These are phyloP conservation scores for Potentilla sterilis DNA, from an alignment of 306 rosid species.

Conservation along the genomic window DNA sequence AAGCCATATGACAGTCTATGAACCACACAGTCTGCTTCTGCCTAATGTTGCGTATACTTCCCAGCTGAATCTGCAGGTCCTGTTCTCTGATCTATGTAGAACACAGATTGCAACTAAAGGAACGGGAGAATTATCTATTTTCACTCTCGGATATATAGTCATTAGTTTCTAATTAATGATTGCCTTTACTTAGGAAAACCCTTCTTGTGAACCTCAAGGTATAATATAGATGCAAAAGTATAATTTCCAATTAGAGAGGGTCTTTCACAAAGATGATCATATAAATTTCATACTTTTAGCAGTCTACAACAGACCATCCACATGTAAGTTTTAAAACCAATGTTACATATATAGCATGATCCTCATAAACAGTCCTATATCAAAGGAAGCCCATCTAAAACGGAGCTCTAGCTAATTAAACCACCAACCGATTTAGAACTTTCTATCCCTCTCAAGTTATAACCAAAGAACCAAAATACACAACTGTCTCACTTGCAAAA, in stretches of 20 bases:
- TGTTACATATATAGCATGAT: neutral
- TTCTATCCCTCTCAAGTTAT: neutral
- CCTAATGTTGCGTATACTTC: too few species aligned
- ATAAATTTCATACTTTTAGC: neutral
- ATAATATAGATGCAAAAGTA: neutral
- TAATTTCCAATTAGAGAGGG: too few species aligned
- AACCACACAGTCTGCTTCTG: too few species aligned
- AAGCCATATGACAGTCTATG: too few species aligned
- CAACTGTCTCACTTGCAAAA: neutral
- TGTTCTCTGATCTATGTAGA: too few species aligned
- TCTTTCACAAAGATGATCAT: neutral
- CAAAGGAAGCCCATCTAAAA: slow-evolving; percentile 20
- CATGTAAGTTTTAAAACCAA: slow-evolving; percentile 5
- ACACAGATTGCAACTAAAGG: too few species aligned
- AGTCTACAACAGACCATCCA: neutral
- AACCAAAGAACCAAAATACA: slow-evolving; percentile 7
- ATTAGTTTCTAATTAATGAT: too few species aligned
- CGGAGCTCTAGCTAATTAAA: neutral
- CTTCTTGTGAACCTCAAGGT: neutral
- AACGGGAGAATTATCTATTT: too few species aligned
- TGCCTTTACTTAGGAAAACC: neutral
- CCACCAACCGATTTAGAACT: neutral
- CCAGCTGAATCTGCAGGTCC: too few species aligned
- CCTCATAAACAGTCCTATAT: slow-evolving; percentile 15
- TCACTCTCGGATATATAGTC: too few species aligned